A percentile compares a stretch with the other conserved stretches of the same genome.
Conservation (phyloP, 305 asterid species). For the Vinca major region DNA sequence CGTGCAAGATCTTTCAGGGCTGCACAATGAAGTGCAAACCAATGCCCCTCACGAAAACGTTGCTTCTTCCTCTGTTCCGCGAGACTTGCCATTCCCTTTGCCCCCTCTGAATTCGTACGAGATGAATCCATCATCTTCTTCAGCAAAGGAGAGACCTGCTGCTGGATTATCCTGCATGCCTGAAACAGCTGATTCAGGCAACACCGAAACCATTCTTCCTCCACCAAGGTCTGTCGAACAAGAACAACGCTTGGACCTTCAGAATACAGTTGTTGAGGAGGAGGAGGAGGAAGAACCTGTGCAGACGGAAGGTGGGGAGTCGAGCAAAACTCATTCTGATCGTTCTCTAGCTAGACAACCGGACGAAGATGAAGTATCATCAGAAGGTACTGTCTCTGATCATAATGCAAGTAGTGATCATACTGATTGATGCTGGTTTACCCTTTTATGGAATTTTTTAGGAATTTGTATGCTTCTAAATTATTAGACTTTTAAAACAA, state of each 20-base stretch:
- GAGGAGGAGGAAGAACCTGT: constrained; percentile 10
- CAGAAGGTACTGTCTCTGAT: constrained; percentile 53
- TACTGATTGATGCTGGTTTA: constrained; percentile 23
- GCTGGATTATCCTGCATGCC: constrained; percentile 28
- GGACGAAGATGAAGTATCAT: constrained; percentile 34
- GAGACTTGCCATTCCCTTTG: constrained; percentile 16
- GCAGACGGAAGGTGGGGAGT: constrained; percentile 33
- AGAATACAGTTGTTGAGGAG: constrained; percentile 16
- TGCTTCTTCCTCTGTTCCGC: constrained; percentile 30
- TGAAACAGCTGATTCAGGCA: constrained; percentile 11
- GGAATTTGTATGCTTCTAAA: background rate
- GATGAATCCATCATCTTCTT: constrained; percentile 25
- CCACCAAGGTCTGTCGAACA: constrained; percentile 18
- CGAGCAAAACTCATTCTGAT: constrained; percentile 38
- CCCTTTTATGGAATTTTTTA: background rate
- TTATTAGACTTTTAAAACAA: background rate
- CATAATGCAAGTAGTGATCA: constrained; percentile 21
- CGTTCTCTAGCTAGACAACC: constrained; percentile 15
- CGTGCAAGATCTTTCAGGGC: constrained; percentile 19
- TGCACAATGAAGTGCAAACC: constrained; percentile 12
- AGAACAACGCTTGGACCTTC: constrained; percentile 22
- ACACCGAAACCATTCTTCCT: constrained; percentile 13
- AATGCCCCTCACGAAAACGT: constrained; percentile 28
- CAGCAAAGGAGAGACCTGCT: constrained; percentile 17
- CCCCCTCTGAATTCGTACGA: constrained; percentile 17